Base-by-base conservation (phyloP, 805 yeast species). In the Saturnispora ahearnii region DNA sequence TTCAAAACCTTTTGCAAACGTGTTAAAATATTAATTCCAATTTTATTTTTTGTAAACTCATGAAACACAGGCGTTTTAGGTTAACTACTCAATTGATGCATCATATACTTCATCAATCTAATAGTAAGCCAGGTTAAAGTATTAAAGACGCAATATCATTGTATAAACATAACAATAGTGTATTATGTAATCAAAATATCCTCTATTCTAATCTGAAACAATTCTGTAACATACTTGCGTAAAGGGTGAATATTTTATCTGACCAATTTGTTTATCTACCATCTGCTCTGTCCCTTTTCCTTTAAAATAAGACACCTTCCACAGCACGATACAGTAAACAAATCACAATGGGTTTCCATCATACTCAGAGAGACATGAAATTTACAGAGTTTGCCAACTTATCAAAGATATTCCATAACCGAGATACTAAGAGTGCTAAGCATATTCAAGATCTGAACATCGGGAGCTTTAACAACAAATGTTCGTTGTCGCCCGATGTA, bases 181-280 rank as follows among this genome's bases (percentile, higher is more conserved):
- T 18, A 9, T 11, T 37, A 37, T 18, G 28, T 37, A 37, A 33
- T 33, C 10, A 41, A n/a, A 29, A 7, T 7, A 9, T 11, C 5
- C 15, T 11, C 8, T 22, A 9, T 21, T 9, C 22, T 28, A 41
- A 46, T 24, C 11, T 46, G 49, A 46, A 46, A 46, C 49, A 40
- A 40, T 6, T n/a, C 13, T 46, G 49, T 22, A 4, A 41, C 49
- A 41, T 4, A 12, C 13, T 24, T 46, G 44, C 49, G 40, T 46
- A 24, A 28, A 28, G 28, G 44, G 28, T 41, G 32, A 41, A 12
- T 10, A 15, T 18, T 36, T 8, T 11, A 18, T 36, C 40, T 18
- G 21, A 36, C 40, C 12, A 28, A 8, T n/a, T 28, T 41, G 24
- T 13, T 31, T 26, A 28, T 29, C 24, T 30, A 21, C 26, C 26